A percentile compares a stretch with the other conserved stretches of the same genome.
Conservation (phyloP, 208 protist species). For the Crithidia mellificae region DNA sequence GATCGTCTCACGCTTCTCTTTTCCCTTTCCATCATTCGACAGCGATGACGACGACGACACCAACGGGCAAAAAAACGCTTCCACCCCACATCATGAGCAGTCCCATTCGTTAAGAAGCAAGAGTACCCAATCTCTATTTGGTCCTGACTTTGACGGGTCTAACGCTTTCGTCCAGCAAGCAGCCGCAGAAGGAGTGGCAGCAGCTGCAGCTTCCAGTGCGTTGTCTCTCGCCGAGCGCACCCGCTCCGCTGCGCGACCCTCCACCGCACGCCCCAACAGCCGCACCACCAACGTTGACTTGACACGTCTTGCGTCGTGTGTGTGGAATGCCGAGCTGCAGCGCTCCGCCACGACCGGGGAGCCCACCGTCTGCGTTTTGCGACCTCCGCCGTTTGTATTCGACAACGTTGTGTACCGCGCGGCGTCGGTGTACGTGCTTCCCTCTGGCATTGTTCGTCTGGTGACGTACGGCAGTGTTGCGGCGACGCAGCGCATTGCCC, state of each 20-base stretch:
- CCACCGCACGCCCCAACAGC: neutral
- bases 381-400: constrained; percentile 15
- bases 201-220: neutral
- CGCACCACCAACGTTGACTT: constrained; percentile 4
- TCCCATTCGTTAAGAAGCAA: too few species aligned
- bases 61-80: neutral
- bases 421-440: constrained; percentile 10
- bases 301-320: constrained; percentile 4
- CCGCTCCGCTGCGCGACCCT: neutral
- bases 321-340: constrained; percentile 40
- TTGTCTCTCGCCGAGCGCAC: neutral
- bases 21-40: neutral
- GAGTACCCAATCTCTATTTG: too few species aligned
- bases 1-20: constrained; percentile 21
- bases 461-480: constrained; percentile 16
- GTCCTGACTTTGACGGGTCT: too few species aligned
- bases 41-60: constrained; percentile 4
- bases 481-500: constrained; percentile 16
- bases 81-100: neutral
- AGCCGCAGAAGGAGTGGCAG: too few species aligned
- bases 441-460: constrained; percentile 30
- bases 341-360: neutral
- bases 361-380: constrained; percentile 23
- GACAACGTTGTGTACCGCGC: constrained; percentile 6
- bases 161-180: too few species aligned